Base-by-base conservation (phyloP, 75 land plant species). In the Larix kaempferi region DNA sequence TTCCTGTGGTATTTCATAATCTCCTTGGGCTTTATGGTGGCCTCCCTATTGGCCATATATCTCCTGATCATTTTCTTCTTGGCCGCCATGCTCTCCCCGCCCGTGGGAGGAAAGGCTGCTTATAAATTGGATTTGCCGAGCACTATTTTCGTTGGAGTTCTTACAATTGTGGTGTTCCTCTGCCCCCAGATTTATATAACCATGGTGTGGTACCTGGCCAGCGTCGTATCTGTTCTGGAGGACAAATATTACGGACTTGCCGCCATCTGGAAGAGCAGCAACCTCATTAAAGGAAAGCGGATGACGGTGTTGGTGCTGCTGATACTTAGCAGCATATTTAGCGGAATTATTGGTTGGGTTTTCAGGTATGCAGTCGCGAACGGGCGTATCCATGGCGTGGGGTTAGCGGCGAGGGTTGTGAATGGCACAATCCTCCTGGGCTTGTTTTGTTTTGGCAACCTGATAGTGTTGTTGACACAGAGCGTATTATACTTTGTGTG, bases 221-320 rank as follows among this genome's bases (percentile, higher is more conserved):
- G 91, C 80, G 97, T 94, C n/a, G 81, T 96, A 7, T 83, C 97
- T 1, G 97, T 94, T 13, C 79, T 96, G 41, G 99, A 96, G 79
- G 95, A 95, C 39, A 41, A 35, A 5, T 17, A 57, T 4, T 82
- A 77, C 26, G 98, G 96, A 11, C 13, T 95, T n/a, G 77, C 58
- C 17, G 98, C 97, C 41, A 78, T 95, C 80, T 73, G 55, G 79
- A 93, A 90, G 85, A 89, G 92, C 75, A 73, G 44, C 63, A 59
- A 44, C 3, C 80, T 95, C 22, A 80, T 95, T 25, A 88, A 82
- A 55, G 98, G 98, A 12, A 94, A 90, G 86, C 27, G 71, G n/a
- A 3, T 41, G n/a, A 57, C 80, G 10, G 56, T 81, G 2, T 63
- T 74, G 23, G 84, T 73, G 4, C 76, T 85, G 4, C 78, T 80